phyloP scores from a whole-genome alignment of 306 rosid genomes.

The Gleditsia sinensis region DNA sequence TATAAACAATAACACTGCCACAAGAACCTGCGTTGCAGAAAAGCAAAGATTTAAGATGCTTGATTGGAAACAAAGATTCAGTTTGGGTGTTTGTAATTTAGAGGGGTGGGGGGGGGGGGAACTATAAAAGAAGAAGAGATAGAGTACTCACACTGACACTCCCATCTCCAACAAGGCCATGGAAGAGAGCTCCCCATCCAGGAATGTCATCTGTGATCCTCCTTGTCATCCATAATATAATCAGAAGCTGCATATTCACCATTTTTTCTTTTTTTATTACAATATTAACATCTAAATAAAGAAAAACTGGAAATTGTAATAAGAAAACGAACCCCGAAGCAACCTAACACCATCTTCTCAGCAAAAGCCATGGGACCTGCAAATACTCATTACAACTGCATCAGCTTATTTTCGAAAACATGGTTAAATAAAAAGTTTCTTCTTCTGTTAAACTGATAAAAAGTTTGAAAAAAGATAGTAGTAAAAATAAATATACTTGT shows the following conservation, averaged over 20 bases:
- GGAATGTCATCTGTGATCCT: conserved; percentile 84
- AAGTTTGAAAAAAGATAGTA: too few relatives aligned
- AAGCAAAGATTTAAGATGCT: too few relatives aligned
- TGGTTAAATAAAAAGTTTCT: not conserved
- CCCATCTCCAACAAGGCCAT: conserved; percentile 87
- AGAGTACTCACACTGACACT: conserved; percentile 69
- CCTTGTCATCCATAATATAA: conserved; percentile 90
- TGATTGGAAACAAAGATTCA: not conserved
- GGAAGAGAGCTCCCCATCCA: conserved; percentile 86
- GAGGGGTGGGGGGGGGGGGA: too few relatives aligned
- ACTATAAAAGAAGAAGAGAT: not conserved
- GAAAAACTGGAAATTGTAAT: not conserved
- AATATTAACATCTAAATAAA: not conserved
- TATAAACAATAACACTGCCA: conserved; percentile 78
- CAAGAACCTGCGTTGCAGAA: conserved; percentile 59
- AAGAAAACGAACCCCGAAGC: conserved; percentile 62
- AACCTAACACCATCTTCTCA: conserved; percentile 77
- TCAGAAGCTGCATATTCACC: conserved; percentile 54
- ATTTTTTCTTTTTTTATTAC: not conserved
- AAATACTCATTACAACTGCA: not conserved
- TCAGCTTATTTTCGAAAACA: not conserved
- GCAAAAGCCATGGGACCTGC: conserved; percentile 89
- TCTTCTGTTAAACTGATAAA: not conserved
- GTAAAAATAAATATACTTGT: too few relatives aligned
- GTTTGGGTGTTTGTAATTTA: not conserved